Evolutionary conservation across 768 basidiomycete genomes (phyloP).

Genomic region (Paxillus ammoniavirescens): DNA sequence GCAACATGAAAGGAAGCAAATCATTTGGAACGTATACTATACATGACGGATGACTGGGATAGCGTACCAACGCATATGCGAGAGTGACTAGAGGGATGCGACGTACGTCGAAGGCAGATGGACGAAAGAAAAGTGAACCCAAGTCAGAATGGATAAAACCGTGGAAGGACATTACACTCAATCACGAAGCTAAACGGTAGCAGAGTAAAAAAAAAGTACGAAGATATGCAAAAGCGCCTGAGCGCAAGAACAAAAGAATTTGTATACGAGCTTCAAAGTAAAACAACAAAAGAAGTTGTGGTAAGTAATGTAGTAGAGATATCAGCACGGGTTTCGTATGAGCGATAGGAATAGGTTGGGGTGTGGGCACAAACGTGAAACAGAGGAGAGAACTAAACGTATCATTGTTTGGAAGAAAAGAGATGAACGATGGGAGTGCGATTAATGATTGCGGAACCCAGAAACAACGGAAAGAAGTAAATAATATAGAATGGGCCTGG

Average conservation of each 20-base stretch:
- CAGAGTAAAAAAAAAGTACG: background rate
- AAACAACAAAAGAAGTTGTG: slow-evolving; percentile 6
- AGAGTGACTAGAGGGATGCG: slow-evolving; percentile 7
- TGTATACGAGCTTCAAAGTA: slow-evolving; percentile 4
- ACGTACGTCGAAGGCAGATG: slow-evolving; percentile 3
- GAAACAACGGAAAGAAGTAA: slow-evolving; percentile 21
- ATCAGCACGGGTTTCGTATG: slow-evolving; percentile 28
- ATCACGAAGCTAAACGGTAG: background rate
- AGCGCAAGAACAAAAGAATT: slow-evolving; percentile 7
- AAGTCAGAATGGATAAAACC: background rate
- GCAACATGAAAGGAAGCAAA: background rate
- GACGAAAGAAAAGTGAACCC: background rate
- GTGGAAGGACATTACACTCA: no score
- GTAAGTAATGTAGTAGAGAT: slow-evolving; percentile 35
- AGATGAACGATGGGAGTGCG: slow-evolving; percentile 23
- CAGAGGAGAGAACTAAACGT: slow-evolving; percentile 12
- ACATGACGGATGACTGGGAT: slow-evolving; percentile 17
- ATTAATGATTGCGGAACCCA: slow-evolving; percentile 29
- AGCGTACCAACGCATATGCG: slow-evolving; percentile 21
- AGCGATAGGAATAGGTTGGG: slow-evolving; percentile 27
- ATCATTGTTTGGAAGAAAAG: slow-evolving; percentile 10
- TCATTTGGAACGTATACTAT: slow-evolving; percentile 18
- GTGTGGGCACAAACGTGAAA: slow-evolving; percentile 20
- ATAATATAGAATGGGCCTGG: slow-evolving; percentile 26
- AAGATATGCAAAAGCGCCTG: slow-evolving; percentile 10